Evolutionary conservation across 192 early-diverging fungal species (phyloP).

Genomic region (Coemansia sp.): DNA sequence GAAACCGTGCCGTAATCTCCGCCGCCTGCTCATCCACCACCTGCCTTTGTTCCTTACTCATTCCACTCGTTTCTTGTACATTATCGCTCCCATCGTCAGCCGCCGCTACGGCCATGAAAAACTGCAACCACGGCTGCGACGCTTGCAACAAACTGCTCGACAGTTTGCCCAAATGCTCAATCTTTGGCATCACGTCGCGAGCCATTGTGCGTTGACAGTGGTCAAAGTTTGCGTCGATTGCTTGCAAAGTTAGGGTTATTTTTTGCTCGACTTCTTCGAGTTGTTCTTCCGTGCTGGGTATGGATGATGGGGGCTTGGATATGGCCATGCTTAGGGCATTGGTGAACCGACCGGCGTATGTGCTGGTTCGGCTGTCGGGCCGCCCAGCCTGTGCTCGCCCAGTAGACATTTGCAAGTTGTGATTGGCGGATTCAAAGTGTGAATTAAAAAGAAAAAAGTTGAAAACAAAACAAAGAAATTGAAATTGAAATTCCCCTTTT

Average conservation of each 20-base stretch:
- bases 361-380: too few species aligned
- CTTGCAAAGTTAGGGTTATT: constrained; percentile 48
- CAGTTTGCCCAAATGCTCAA: constrained; percentile 40
- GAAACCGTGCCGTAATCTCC: constrained; percentile 53
- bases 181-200: constrained; percentile 50
- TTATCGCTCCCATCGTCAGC: constrained; percentile 17
- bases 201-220: constrained; percentile 52
- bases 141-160: constrained; percentile 46
- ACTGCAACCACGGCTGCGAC: constrained; percentile 54
- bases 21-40: constrained; percentile 35
- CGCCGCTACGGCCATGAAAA: constrained; percentile 52
- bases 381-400: too few species aligned
- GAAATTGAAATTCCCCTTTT: too few species aligned
- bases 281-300: constrained; percentile 29
- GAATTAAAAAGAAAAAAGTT: too few species aligned
- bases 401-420: too few species aligned
- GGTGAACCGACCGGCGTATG: too few species aligned
- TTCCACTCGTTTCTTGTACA: too few species aligned
- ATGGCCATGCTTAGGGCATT: too few species aligned
- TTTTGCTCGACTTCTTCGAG: constrained; percentile 55
- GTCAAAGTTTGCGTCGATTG: constrained; percentile 55
- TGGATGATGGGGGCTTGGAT: too few species aligned
- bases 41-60: constrained; percentile 26
- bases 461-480: too few species aligned
- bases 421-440: too few species aligned